Conservation (phyloP, 2,329 filamentous ascomycete genomes). For the Fusarium concolor region DNA sequence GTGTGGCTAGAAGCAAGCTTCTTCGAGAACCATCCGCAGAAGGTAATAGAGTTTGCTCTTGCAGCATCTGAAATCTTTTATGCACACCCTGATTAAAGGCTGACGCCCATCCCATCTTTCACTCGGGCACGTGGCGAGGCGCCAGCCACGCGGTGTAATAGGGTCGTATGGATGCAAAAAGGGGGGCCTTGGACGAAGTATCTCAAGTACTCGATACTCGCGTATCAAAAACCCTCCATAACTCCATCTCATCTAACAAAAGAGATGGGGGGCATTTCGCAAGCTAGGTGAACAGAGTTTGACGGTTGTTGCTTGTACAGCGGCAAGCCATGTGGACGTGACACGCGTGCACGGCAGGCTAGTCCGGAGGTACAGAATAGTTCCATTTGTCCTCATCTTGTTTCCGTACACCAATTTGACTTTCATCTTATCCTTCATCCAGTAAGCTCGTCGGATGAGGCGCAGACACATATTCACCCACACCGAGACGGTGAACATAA, state of each 20-base stretch:
- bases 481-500: conserved; percentile 11
- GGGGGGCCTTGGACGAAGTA: conserved; percentile 20
- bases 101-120: conserved; percentile 1
- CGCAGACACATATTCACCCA: neutral
- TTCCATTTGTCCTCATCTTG: conserved; percentile 10
- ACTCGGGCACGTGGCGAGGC: conserved; percentile 42
- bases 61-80: conserved; percentile 21
- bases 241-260: neutral
- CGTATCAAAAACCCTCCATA: conserved; percentile 5
- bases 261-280: neutral
- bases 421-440: conserved; percentile 6
- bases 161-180: conserved; percentile 3
- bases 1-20: conserved; percentile 26
- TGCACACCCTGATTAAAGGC: conserved; percentile 18
- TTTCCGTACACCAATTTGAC: conserved; percentile 12
- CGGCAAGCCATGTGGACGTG: conserved; percentile 29
- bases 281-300: conserved; percentile 18
- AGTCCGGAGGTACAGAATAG: neutral
- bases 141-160: conserved; percentile 29
- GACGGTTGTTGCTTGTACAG: conserved; percentile 13
- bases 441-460: conserved; percentile 19
- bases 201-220: conserved; percentile 36
- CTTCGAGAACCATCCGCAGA: conserved; percentile 29
- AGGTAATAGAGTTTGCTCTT: conserved; percentile 25
- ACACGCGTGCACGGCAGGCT: conserved; percentile 24